These are phyloP conservation scores for Solanum sitiens DNA, from an alignment of 257 asterid species.

Conservation along the genomic window DNA sequence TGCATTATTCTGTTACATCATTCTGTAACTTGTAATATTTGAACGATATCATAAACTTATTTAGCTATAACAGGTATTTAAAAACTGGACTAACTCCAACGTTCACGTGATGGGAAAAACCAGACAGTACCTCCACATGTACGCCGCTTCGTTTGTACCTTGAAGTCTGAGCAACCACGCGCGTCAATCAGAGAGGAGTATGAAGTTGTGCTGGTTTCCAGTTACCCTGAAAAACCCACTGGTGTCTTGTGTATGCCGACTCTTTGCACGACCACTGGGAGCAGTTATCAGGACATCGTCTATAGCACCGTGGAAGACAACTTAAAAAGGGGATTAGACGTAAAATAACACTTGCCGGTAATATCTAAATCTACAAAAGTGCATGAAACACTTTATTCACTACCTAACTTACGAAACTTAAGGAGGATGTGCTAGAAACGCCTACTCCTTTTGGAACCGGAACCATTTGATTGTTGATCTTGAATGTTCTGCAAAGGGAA, in stretches of 20 bases:
- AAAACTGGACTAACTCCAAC: background rate
- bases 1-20: background rate
- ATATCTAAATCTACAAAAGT: background rate
- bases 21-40: background rate
- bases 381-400: background rate
- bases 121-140: background rate
- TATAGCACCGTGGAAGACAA: background rate
- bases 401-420: background rate
- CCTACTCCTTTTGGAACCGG: conserved; percentile 31
- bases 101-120: background rate
- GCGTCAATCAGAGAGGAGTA: background rate
- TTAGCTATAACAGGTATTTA: background rate
- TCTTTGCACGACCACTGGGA: background rate
- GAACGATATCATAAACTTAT: background rate
- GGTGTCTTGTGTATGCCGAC: background rate
- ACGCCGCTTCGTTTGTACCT: no score
- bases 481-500: conserved; percentile 16
- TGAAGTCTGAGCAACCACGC: background rate
- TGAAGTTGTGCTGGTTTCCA: background rate
- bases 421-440: conserved; percentile 13
- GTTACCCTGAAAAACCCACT: background rate
- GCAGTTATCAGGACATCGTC: background rate
- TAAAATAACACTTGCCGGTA: background rate
- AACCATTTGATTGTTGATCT: conserved; percentile 13
- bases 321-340: background rate